Base-by-base conservation (phyloP, 1,284 basidiomycete genomes). In the Fomitopsis schrenkii region DNA sequence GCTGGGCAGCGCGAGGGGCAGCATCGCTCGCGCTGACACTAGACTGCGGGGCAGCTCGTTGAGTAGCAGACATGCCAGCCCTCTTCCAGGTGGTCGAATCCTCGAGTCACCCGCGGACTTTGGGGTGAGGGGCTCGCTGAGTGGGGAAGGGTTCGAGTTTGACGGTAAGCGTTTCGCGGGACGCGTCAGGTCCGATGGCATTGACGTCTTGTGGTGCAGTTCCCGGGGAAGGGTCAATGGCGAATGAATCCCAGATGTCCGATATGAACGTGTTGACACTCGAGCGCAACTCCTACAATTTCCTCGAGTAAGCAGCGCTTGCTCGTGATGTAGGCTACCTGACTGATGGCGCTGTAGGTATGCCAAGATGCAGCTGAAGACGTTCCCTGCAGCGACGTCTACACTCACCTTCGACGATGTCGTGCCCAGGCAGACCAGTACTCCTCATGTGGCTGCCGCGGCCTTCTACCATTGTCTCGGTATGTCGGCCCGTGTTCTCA, bases 391-490 rank as follows among this genome's bases (percentile, higher is more conserved):
- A 53, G 70, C 76, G 8, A 73, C 75, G n/a, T 74, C 74, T 19
- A 72, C 76, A 57, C 75, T 93, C 30, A 77, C 74, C 10, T 91
- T 93, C 68, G 83, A 88, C 62, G 80, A 79, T 42, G 78, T 93
- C 38, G 87, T 85, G 19, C 90, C 89, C 6, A 80, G 75, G 61
- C 70, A 75, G 52, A 84, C 87, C 1, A 90, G 87, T 66, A 90
- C 87, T 2, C 78, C 83, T 17, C 89, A 87, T 68, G 88, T 93
- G 38, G 91, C 90, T 6, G 84, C 90, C 17, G 83, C 88, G 35
- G 91, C 85, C 5, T 86, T 93, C 70, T 91, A 93, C 74, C 90
- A 93, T 65, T 91, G 89, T 71, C 79, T 93, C 56, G 89, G 90
- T 91, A 62, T 56, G 83, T 75, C 40, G 28, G 14, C 22, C 28